Conservation (phyloP, 75 land plant genomes). For the Pinus taeda region DNA sequence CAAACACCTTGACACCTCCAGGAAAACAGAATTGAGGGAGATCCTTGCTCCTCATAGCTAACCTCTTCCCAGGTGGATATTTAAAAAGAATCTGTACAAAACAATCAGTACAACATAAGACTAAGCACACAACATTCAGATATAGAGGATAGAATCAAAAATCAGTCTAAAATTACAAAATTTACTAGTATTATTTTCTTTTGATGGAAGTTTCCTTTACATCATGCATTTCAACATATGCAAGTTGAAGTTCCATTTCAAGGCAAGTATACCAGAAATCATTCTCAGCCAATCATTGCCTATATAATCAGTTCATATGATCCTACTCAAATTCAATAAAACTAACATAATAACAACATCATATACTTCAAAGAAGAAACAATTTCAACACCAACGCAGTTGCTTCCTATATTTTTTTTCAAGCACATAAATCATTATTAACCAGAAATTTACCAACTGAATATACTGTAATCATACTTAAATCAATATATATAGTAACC, state of each 20-base stretch:
- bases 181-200: neutral
- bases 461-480: neutral
- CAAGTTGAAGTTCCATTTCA: no score
- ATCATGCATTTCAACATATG: neutral
- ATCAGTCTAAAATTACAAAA: neutral
- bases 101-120: neutral
- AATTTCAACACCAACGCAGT: neutral
- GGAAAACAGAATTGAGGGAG: slow-evolving; percentile 92
- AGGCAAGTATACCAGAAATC: neutral
- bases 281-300: neutral
- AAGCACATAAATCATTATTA: neutral
- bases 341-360: neutral
- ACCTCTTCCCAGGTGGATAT: slow-evolving; percentile 87
- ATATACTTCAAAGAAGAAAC: neutral
- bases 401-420: neutral
- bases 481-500: neutral
- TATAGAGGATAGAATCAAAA: neutral
- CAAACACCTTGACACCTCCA: slow-evolving; percentile 81
- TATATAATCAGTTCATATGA: neutral
- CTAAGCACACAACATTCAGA: neutral
- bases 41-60: slow-evolving; percentile 73
- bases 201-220: neutral
- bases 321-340: neutral
- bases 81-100: slow-evolving; percentile 79
- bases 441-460: neutral